Base-by-base conservation (phyloP, 1,139 yeast species). In the Hansenula anomala region DNA sequence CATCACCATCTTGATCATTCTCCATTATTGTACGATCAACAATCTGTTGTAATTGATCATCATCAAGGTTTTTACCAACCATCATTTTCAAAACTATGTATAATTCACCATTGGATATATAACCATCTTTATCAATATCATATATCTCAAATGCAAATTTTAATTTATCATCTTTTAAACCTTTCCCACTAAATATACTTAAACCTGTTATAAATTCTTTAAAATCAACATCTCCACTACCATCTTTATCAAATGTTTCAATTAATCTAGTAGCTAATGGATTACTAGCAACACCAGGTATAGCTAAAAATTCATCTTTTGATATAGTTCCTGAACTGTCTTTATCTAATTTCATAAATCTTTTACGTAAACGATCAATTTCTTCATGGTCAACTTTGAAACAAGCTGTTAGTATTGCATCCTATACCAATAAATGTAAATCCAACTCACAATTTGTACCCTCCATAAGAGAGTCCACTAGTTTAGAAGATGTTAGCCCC, bases 21-120 rank as follows among this genome's bases (percentile, higher is more conserved):
- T 92, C 97, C 82, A 89, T 80, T 51, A 94, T 88, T 1, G 98
- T 89, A 61, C 94, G 80, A 60, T 94, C 98, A 14, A 90, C 97
- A 43, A 90, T 78, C 61, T 92, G 98, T 60, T 94, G 99, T 46
- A 94, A 69, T 56, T 92, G 97, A 28, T 77, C 80, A 44, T 87
- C 95, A 47, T 80, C 84, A 43, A 94, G 66, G 55, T 92, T 90
- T 53, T 80, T 83, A 4, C 97, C 98, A 30, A 92, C 98, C 98
- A 94, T 94, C 80, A 88, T 86, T 63, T 92, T 87, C 67, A 94
- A 71, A 33, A 94, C 97, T 36, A 92, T 73, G 56, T 83, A 94
- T 42, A 94, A 65, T 62, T 94, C 99, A 18, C 98, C 98, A 56
- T 92, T 92, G 5, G 97, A 90, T 34, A 94, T 87, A 56, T 60